Evolutionary conservation across 257 asterid species (phyloP).

Genomic region (Penstemon eatonii): DNA sequence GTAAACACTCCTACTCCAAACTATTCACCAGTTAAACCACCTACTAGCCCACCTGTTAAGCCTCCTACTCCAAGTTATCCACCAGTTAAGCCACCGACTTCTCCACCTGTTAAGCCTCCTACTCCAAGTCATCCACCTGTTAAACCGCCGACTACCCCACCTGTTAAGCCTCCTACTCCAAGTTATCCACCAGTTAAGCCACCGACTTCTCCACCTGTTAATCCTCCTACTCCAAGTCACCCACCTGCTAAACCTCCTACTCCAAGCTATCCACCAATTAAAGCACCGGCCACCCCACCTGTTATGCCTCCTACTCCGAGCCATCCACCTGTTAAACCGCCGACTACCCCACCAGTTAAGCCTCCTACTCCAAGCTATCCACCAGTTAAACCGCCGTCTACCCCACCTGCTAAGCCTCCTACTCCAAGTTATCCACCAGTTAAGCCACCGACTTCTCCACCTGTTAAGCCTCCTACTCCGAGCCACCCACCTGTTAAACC

Average conservation of each 20-base stretch:
- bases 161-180: no score
- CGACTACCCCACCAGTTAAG: neutral
- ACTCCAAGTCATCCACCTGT: no score
- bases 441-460: slow-evolving; percentile 21
- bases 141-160: no score
- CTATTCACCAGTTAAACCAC: slow-evolving; percentile 24
- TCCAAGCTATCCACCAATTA: no score
- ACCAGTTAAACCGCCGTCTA: slow-evolving; percentile 21
- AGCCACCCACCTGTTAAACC: no score
- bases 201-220: neutral
- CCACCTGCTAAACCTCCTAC: no score
- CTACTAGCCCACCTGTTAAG: slow-evolving; percentile 14
- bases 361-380: neutral
- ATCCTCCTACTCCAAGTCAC: no score
- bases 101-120: slow-evolving; percentile 19
- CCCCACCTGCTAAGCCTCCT: slow-evolving; percentile 29
- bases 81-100: slow-evolving; percentile 13
- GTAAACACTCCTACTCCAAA: no score
- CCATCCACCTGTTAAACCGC: neutral
- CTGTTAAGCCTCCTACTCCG: neutral
- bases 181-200: no score
- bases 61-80: slow-evolving; percentile 23
- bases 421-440: neutral
- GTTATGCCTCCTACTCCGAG: slow-evolving; percentile 17
- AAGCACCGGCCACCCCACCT: no score